These are phyloP conservation scores for Zangia roseola DNA, from an alignment of 768 basidiomycete species.

Conservation along the genomic window DNA sequence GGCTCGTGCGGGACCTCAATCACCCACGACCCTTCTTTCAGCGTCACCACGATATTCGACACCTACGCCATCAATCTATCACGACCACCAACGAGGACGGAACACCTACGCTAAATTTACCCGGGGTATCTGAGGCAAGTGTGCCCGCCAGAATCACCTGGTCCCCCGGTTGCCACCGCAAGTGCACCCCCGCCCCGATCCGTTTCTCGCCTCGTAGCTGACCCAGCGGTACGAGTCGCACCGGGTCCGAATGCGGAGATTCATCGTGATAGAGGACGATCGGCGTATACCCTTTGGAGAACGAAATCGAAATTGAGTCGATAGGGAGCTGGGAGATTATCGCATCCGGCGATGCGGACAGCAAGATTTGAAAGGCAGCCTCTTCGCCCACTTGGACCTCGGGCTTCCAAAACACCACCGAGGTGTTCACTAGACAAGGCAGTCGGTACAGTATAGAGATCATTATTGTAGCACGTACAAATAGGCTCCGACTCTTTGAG, in stretches of 20 bases:
- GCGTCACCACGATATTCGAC: constrained; percentile 48
- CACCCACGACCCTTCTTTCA: constrained; percentile 68
- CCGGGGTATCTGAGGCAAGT: constrained; percentile 49
- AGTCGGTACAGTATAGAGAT: constrained; percentile 3
- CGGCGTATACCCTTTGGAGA: constrained; percentile 50
- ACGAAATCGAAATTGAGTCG: constrained; percentile 54
- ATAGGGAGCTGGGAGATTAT: constrained; percentile 61
- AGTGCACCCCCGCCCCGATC: constrained; percentile 34
- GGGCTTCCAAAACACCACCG: constrained; percentile 68
- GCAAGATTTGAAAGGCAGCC: constrained; percentile 71
- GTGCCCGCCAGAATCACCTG: constrained; percentile 61
- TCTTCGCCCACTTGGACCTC: constrained; percentile 58
- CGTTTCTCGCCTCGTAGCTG: constrained; percentile 41
- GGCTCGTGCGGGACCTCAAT: constrained; percentile 60
- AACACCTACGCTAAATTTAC: constrained; percentile 51
- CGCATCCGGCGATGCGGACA: constrained; percentile 51
- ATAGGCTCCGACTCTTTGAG: constrained; percentile 61
- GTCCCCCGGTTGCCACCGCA: constrained; percentile 59
- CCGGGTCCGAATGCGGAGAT: constrained; percentile 10
- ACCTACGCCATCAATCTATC: constrained; percentile 18
- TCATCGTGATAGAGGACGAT: constrained; percentile 49
- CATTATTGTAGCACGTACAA: constrained; percentile 42
- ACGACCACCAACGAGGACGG: not conserved
- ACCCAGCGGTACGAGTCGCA: constrained; percentile 39
- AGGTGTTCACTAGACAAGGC: constrained; percentile 53